A percentile compares a stretch with the other conserved stretches of the same genome.
Evolutionary conservation across 192 early-diverging fungal species (phyloP).

Genomic region (Funneliformis mosseae): DNA sequence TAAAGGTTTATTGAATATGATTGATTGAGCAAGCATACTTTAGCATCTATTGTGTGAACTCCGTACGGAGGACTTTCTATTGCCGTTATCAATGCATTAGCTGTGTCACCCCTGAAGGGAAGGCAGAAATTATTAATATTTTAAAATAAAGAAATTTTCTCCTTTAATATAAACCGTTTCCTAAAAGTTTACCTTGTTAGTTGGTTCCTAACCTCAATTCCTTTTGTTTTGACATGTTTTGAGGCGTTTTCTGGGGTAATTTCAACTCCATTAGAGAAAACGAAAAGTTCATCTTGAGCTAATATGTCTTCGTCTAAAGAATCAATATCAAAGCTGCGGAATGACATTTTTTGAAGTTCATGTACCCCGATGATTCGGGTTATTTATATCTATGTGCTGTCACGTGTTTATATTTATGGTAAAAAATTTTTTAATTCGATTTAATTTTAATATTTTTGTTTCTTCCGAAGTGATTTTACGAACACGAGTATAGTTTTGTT

Average conservation of each 20-base stretch:
- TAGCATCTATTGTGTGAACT: constrained; percentile 55
- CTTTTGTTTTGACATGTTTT: constrained; percentile 53
- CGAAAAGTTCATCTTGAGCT: constrained; percentile 49
- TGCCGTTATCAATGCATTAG: constrained; percentile 60
- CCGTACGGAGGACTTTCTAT: constrained; percentile 77
- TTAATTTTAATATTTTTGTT: no score
- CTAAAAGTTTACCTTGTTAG: constrained; percentile 5
- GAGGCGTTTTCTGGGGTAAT: constrained; percentile 21
- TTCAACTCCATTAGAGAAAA: constrained; percentile 9
- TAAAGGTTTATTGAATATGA: neutral
- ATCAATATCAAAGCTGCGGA: no score
- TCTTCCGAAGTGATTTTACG: no score
- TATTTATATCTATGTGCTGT: no score
- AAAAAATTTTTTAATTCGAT: no score
- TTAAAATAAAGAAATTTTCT: neutral
- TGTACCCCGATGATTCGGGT: no score
- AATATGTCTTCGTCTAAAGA: constrained; percentile 60
- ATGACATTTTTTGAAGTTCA: no score
- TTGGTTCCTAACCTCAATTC: constrained; percentile 60
- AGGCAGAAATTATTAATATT: neutral
- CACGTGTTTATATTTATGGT: no score
- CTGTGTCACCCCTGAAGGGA: constrained; percentile 52
- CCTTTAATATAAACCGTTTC: neutral
- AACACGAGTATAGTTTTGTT: no score
- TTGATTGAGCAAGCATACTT: constrained; percentile 49